A percentile compares a stretch with the other conserved stretches of the same genome.
Conservation (phyloP, 2,329 filamentous ascomycete species). For the Colletotrichum paranaense region DNA sequence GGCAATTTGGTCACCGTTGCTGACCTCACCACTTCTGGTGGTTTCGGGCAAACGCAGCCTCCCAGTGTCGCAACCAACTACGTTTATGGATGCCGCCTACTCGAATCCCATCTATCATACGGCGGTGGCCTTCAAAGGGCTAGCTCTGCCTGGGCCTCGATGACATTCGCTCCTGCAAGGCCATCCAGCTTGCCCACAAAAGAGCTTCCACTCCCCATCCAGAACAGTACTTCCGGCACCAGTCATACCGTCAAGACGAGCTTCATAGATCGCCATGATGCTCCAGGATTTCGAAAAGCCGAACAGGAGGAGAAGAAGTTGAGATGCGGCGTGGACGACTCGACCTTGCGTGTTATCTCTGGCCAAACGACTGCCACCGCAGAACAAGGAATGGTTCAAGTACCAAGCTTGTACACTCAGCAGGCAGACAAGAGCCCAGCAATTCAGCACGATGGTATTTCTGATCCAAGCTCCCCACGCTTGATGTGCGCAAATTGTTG, state of each 20-base stretch:
- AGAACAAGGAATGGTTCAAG: not conserved
- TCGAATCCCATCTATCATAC: not conserved
- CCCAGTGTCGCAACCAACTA: not conserved
- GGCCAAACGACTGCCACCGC: not conserved
- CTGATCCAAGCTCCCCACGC: not conserved
- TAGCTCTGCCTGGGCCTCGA: constrained; percentile 7
- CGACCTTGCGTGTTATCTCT: not conserved
- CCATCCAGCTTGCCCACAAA: not conserved
- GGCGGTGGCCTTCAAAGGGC: constrained; percentile 13
- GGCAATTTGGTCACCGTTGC: constrained; percentile 17
- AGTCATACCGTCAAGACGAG: too few relatives aligned
- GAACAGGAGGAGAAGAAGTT: not conserved
- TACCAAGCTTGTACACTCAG: not conserved
- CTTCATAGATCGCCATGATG: not conserved
- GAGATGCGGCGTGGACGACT: not conserved
- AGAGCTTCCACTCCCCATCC: too few relatives aligned
- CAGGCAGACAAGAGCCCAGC: not conserved
- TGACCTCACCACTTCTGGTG: not conserved
- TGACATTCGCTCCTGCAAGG: not conserved
- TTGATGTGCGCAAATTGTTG: constrained; percentile 8
- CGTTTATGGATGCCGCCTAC: not conserved
- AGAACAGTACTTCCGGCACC: not conserved
- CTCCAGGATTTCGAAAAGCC: not conserved
- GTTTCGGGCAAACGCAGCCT: not conserved
- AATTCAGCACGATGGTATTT: not conserved